phyloP scores from a whole-genome alignment of 2,329 filamentous ascomycete genomes.

The Dothiorella sarmentorum region DNA sequence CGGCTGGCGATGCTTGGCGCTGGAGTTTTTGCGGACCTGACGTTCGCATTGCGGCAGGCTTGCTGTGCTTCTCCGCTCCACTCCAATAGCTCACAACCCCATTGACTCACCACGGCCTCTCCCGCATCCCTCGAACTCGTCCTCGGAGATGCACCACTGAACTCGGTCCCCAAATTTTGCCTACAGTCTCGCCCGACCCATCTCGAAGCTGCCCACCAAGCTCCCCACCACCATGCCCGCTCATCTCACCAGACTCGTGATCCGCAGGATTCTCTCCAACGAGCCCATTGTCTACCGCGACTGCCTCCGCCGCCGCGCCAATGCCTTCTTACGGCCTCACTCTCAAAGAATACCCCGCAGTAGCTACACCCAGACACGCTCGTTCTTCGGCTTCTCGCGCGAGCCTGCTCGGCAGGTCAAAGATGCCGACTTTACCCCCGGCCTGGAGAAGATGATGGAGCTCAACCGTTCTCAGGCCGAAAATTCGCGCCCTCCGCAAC shows the following conservation, averaged over 20 bases:
- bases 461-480: conserved; percentile 62
- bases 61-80: not conserved
- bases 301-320: conserved; percentile 38
- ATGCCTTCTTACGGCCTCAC: conserved; percentile 23
- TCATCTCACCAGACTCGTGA: conserved; percentile 58
- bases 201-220: not conserved
- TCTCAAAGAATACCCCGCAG: conserved; percentile 29
- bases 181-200: not conserved
- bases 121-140: not conserved
- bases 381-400: conserved; percentile 62
- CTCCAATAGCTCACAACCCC: not conserved
- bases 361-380: conserved; percentile 44
- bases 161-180: not conserved
- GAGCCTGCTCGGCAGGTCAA: conserved; percentile 58
- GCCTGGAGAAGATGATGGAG: conserved; percentile 68
- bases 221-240: conserved; percentile 50
- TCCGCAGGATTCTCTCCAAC: conserved; percentile 55
- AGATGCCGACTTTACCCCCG: conserved; percentile 63
- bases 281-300: conserved; percentile 46
- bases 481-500: conserved; percentile 61
- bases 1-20: conserved; percentile 9
- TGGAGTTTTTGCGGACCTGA: conserved; percentile 13
- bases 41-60: not conserved
- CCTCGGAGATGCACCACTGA: conserved; percentile 4
- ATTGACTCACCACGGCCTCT: not conserved